phyloP scores from a whole-genome alignment of 2,329 filamentous ascomycete species.

The Plectosphaerella plurivora region DNA sequence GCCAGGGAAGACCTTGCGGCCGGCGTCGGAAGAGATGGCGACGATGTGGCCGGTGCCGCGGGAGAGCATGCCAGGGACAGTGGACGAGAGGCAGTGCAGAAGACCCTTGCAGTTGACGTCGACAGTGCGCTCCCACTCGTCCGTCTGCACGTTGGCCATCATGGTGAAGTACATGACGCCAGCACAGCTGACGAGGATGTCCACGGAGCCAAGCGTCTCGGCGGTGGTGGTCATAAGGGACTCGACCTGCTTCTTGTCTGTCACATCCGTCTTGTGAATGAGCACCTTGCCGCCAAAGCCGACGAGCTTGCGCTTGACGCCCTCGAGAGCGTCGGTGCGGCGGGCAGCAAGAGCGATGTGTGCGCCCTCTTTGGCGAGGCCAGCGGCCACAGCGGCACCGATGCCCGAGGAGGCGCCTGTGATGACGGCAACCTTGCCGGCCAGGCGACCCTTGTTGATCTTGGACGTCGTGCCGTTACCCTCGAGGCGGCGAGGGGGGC shows the following conservation, averaged over 20 bases:
- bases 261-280: conserved; percentile 68
- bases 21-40: conserved; percentile 77
- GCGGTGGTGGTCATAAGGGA: conserved; percentile 56
- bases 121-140: conserved; percentile 78
- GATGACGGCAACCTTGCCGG: conserved; percentile 40
- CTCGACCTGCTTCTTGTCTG: conserved; percentile 60
- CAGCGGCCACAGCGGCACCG: conserved; percentile 52
- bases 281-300: conserved; percentile 60
- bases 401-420: conserved; percentile 48
- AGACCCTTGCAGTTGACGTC: conserved; percentile 86
- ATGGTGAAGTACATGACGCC: conserved; percentile 88
- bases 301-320: conserved; percentile 57
- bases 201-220: conserved; percentile 64
- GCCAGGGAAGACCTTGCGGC: conserved; percentile 76
- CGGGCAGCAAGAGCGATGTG: conserved; percentile 70
- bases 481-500: conserved; percentile 48
- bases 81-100: conserved; percentile 65
- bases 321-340: conserved; percentile 63
- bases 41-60: conserved; percentile 70
- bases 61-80: conserved; percentile 66
- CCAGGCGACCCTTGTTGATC: conserved; percentile 50
- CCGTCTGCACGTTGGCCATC: conserved; percentile 71
- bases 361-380: conserved; percentile 57
- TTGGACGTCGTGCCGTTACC: conserved; percentile 14
- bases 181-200: conserved; percentile 75